Percentiles rank a stretch among this genome's conserved stretches.
Conservation (phyloP, 257 asterid genomes). For the Nicotiana knightiana region DNA sequence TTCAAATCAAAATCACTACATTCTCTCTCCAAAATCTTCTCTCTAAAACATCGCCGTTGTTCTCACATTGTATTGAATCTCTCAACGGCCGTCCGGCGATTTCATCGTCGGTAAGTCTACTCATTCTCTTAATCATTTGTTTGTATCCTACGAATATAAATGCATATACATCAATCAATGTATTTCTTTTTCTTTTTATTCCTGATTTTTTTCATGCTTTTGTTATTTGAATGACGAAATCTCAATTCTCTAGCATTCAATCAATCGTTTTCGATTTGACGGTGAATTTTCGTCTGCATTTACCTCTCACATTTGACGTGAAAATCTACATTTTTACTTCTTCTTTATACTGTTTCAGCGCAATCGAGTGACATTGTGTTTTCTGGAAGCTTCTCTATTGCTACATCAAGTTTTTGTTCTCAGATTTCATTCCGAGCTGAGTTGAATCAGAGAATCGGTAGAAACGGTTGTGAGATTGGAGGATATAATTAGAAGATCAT, state of each 20-base stretch:
- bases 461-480: conserved; percentile 9
- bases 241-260: not conserved
- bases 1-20: conserved; percentile 8
- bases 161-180: not conserved
- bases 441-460: conserved; percentile 27
- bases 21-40: conserved; percentile 13
- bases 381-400: not conserved
- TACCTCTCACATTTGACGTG: not conserved
- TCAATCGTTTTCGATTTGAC: conserved; percentile 10
- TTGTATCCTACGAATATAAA: not conserved
- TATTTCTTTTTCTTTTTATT: not conserved
- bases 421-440: conserved; percentile 23
- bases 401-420: conserved; percentile 14
- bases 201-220: not conserved
- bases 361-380: not conserved
- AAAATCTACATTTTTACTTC: not conserved
- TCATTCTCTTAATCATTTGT: not conserved
- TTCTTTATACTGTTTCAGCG: not conserved
- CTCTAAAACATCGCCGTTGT: not conserved
- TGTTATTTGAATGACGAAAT: not conserved
- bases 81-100: conserved; percentile 37
- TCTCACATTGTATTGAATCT: conserved; percentile 33
- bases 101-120: conserved; percentile 25
- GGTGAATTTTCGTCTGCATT: conserved; percentile 6
- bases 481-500: not conserved